Base-by-base conservation (phyloP, 1,284 basidiomycete genomes). In the Vanrija humicola region DNA sequence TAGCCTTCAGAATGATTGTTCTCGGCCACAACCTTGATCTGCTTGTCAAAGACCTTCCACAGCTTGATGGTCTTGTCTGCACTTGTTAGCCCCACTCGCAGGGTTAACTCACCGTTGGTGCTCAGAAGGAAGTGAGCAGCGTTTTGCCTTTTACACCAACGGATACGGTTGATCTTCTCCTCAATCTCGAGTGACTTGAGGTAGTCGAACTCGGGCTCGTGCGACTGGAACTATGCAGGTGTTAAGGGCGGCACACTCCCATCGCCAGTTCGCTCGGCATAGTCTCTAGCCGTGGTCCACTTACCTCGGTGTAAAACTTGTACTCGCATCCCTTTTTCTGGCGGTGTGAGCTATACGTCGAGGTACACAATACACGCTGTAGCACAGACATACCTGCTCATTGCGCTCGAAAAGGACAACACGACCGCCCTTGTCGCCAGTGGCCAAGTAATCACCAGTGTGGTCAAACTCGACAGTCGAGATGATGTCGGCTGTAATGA, bases 151-250 rank as follows among this genome's bases (percentile, higher is more conserved):
- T 87, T 93, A 83, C 94, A 98, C 96, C 96, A 98, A 77, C 94
- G 91, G 83, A 98, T 99, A 84, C 97, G 91, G 82, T 98, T 98
- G 83, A 98, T 98, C 87, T 99, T 98, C 82, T 98, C 96, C 79
- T 99, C 96, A 76, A 99, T 99, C 82, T 98, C 96, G 65, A 98
- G 82, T 29, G 92, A 96, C 82, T 99, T 99, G 75, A 99, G 86
- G 77, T 99, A 99, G 82, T 99, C 96, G 77, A 99, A 99, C 77
- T 99, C 96, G 56, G 96, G 96, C 77, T 99, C 96, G 77, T 99
- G 96, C 44, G 92, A 96, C 82, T 99, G 96, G 75, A 98, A 77
- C 74, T 77, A 48, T 9, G 19, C 38, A 53, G 48, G 9, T 19
- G 25, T 47, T 25, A 55, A 23, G 26, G 10, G 19, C 14, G 18